Evolutionary conservation across 2,329 filamentous ascomycete species (phyloP), one percentile per base, ranked within the genome.

Genomic region (Colletotrichum kahawae): DNA sequence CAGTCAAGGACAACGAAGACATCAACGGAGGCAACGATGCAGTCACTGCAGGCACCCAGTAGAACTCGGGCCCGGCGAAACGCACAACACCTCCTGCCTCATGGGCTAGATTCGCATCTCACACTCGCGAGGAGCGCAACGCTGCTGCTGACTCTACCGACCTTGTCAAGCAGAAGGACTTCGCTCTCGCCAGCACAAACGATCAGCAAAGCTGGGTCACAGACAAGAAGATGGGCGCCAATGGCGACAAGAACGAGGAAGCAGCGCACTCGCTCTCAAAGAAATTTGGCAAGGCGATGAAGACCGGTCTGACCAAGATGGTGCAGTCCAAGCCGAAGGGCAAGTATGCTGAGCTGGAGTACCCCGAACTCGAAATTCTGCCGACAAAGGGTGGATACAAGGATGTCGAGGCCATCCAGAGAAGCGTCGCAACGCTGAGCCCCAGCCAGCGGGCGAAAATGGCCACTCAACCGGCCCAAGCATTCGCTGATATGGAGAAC

Each of bases 51-150:
- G 24, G 67, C 4, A 51, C 71, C 60, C 36, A 67, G 18, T 67
- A 75, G 69, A 33, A 63, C 7, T 63, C 48, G 62, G 69, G 33
- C 27, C 70, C 66, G 70, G 70, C 67, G 27, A 75, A 71, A 38
- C 38, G 74, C 8, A 69, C 71, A 12, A 67, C 43, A 6, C 80
- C 80, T 33, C 82, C 82, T 6, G 77, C 76, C 16, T 80, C 83
- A 9, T 85, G 84, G 84, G 78, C 84, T 12, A 83, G 71, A 33
- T 84, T 81, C 67, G 79, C 82, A 21, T 83, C 84, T 4, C 78
- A 82, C 36, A 81, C 78, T 5, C 79, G 81, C 34, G 78, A 78
- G 33, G 79, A 81, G 67, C 80, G 82, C 48, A 82, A 79, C 29
- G 79, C 74, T 38, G 63, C 75, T 38, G 80, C 80, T 18, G 68